Base-by-base conservation (phyloP, 2,329 filamentous ascomycete genomes). In the Aspergillus sp. region DNA sequence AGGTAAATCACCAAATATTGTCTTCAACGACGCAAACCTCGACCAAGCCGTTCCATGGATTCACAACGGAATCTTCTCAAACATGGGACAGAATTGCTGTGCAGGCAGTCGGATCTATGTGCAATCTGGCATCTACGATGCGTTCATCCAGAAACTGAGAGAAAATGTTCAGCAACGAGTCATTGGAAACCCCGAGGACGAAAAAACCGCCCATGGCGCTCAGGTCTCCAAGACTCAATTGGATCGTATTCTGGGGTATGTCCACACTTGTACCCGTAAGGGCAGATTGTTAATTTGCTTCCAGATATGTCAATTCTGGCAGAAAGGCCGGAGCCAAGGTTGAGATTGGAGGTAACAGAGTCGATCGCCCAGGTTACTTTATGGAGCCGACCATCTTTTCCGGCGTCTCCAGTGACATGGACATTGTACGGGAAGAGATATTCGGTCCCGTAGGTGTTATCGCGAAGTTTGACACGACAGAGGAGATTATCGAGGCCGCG, bases 371-470 rank as follows among this genome's bases (percentile, higher is more conserved):
- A 15, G 47, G 45, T 52, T 54, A 48, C 42, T 52, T 45, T 22
- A 44, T 52, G 17, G 44, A 48, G 5, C 49, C 49, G 5, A 54
- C 46, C 6, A 50, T 64, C 39, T 66, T 66, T 51, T 59, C 60
- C 2, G 54, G 58, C 37, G 62, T 64, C 17, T 53, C 53, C 37
- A 51, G 54, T 10, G 39, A 56, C 25, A 62, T 62, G 60, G 59
- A 52, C 42, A 62, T 64, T 23, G 56, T 59, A 43, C 54, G 56
- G 3, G 66, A 70, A 49, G 67, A 70, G 49, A 60, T 70, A 27
- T 71, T 71, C 49, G 68, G 68, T 13, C 64, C 67, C 1, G 62
- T 70, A 15, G 64, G 61, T 12, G 64, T 65, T 10, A 59, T 68
- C 12, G 54, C 52, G 9, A 53, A 55, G 6, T 69, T 69, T 47